Conservation (phyloP, 768 basidiomycete species). For the Strobilomyces dryophilus region DNA sequence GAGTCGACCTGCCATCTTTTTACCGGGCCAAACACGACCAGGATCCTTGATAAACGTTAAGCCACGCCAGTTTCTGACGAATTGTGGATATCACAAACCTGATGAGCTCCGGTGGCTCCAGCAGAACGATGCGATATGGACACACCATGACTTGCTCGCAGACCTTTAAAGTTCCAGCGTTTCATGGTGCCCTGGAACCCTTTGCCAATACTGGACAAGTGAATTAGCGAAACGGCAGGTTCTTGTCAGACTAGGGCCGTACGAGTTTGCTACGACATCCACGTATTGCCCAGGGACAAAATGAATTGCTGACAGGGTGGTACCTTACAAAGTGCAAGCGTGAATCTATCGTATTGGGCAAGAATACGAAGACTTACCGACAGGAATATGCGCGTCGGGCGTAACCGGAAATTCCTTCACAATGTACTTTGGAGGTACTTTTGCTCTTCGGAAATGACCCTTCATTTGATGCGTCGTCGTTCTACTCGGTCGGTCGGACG, state of each 20-base stretch:
- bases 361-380: constrained; percentile 52
- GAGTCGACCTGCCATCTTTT: constrained; percentile 97
- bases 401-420: constrained; percentile 89
- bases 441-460: constrained; percentile 85
- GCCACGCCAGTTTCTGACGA: neutral
- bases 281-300: constrained; percentile 97
- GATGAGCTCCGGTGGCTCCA: constrained; percentile 93
- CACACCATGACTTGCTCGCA: constrained; percentile 93
- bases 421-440: constrained; percentile 75
- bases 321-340: constrained; percentile 47
- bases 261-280: constrained; percentile 90
- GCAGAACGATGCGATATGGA: constrained; percentile 90
- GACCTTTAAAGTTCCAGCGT: constrained; percentile 87
- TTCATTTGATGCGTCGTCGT: constrained; percentile 75
- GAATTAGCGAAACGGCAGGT: constrained; percentile 4
- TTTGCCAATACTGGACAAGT: constrained; percentile 77
- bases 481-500: constrained; percentile 68
- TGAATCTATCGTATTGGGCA: neutral
- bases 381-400: constrained; percentile 81
- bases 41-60: constrained; percentile 63
- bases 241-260: constrained; percentile 24
- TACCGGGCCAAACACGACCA: constrained; percentile 93
- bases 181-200: constrained; percentile 99
- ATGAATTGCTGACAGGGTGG: constrained; percentile 84
- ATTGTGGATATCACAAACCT: constrained; percentile 47